Base-by-base conservation (phyloP, 2,329 filamentous ascomycete species). In the Teratosphaeria epicoccoides region DNA sequence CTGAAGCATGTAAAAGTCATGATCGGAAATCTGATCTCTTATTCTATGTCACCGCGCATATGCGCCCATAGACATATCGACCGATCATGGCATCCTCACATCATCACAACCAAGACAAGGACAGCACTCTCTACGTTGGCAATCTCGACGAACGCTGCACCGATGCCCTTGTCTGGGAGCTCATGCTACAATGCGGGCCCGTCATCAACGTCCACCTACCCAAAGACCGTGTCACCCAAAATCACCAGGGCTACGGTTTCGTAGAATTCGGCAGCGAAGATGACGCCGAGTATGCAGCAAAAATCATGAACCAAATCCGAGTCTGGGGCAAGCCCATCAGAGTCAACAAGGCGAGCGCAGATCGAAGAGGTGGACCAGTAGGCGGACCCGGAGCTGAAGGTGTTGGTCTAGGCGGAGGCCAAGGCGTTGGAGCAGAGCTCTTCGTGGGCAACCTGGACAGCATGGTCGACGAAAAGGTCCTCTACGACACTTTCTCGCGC, bases 181-280 rank as follows among this genome's bases (percentile, higher is more conserved):
- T 98, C 64, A 97, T 97, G 89, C 83, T 96, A 51, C 93, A 98
- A 75, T 89, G 90, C 68, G 93, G 93, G 51, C 90, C 91, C 62
- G 94, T 98, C 63, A 88, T 95, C 67, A 97, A 97, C 72, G 91
- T 98, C 57, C 93, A 98, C 73, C 83, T 98, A 67, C 93, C 93
- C 51, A 95, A 96, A 76, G 93, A 98, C 71, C 88, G 93, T 69
- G 93, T 98, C 61, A 96, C 93, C 46, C 89, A 96, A 67, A 85
- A 84, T 52, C 93, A 98, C 70, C 93, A 97, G 72, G 93, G 93
- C 62, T 98, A 96, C 76, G 93, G 93, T 63, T 98, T 98, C 72
- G 93, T 98, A 71, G 93, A 98, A 72, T 98, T 96, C 71, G 91
- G 89, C 66, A 90, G 86, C 60, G 89, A 95, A 68, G 84, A 89